A percentile compares a stretch with the other conserved stretches of the same genome.
These are phyloP conservation scores for Ormosia emarginata DNA, from an alignment of 306 rosid genomes.

Conservation along the genomic window DNA sequence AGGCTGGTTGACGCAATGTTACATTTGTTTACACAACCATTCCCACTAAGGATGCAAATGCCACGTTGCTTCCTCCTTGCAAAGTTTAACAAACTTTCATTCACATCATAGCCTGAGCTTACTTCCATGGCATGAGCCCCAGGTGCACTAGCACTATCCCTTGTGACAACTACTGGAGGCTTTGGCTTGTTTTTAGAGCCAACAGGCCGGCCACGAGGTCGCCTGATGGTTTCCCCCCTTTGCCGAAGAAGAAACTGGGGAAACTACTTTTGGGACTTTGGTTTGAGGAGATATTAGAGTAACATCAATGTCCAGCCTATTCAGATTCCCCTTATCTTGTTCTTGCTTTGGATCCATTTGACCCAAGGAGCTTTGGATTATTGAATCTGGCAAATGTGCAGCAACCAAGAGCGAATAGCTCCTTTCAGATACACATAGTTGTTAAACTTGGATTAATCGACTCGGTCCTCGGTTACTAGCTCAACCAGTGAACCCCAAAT, in stretches of 20 bases:
- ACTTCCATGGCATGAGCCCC: slow-evolving; percentile 84
- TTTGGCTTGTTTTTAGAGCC: slow-evolving; percentile 78
- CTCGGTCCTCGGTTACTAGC: too few species aligned
- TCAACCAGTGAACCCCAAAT: too few species aligned
- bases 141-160: slow-evolving; percentile 72
- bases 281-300: slow-evolving; percentile 19
- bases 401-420: not conserved
- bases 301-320: slow-evolving; percentile 33
- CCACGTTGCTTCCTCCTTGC: slow-evolving; percentile 84
- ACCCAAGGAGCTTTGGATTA: too few species aligned
- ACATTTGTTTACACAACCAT: slow-evolving; percentile 81
- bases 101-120: slow-evolving; percentile 73
- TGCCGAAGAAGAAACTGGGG: slow-evolving; percentile 35
- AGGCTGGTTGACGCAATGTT: slow-evolving; percentile 65
- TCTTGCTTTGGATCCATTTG: too few species aligned
- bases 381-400: not conserved
- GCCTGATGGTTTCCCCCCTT: slow-evolving; percentile 39
- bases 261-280: slow-evolving; percentile 32
- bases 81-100: slow-evolving; percentile 66
- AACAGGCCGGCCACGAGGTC: slow-evolving; percentile 67
- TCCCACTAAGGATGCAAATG: slow-evolving; percentile 71
- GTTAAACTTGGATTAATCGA: too few species aligned
- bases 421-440: too few species aligned
- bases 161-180: slow-evolving; percentile 66
- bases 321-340: slow-evolving; percentile 28